Percentiles rank a stretch among this genome's conserved stretches.
Evolutionary conservation across 768 basidiomycete species (phyloP).

Genomic region (Boletus rufocinnamomeus): DNA sequence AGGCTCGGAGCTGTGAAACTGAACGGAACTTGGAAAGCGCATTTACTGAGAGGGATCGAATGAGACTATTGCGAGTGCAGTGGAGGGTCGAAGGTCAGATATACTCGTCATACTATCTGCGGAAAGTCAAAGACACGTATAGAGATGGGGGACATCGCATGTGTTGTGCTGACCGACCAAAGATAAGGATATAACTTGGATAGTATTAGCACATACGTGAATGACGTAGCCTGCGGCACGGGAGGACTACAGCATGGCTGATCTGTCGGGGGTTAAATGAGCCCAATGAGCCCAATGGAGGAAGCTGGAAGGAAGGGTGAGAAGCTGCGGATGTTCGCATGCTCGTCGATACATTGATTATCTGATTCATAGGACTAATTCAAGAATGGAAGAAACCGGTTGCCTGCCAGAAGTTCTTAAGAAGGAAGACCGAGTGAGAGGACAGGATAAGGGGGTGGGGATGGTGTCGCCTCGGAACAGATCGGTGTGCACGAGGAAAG

Average conservation of each 20-base stretch:
- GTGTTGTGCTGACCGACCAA: not conserved
- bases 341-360: not conserved
- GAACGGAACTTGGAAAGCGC: not conserved
- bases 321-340: constrained; percentile 4
- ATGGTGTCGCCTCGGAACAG: constrained; percentile 4
- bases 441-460: not conserved
- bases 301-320: constrained; percentile 1
- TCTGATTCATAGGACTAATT: constrained; percentile 2
- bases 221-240: not conserved
- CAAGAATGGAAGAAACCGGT: not conserved
- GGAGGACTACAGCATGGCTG: constrained; percentile 1
- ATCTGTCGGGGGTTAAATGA: constrained; percentile 1
- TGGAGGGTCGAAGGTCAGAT: not conserved
- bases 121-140: constrained; percentile 15
- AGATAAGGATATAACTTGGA: not conserved
- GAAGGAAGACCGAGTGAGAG: not conserved
- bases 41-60: not conserved
- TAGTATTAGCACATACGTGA: not conserved
- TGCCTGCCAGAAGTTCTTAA: not conserved
- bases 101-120: not conserved
- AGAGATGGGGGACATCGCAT: not conserved
- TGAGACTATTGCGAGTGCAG: not conserved
- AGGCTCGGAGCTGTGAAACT: not conserved
- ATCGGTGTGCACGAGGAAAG: constrained; percentile 6
- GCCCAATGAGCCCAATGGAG: not conserved